A percentile compares a stretch with the other conserved stretches of the same genome.
Evolutionary conservation across 495 filamentous ascomycete genomes (phyloP).

Genomic region (Hypoxylon fragiforme): DNA sequence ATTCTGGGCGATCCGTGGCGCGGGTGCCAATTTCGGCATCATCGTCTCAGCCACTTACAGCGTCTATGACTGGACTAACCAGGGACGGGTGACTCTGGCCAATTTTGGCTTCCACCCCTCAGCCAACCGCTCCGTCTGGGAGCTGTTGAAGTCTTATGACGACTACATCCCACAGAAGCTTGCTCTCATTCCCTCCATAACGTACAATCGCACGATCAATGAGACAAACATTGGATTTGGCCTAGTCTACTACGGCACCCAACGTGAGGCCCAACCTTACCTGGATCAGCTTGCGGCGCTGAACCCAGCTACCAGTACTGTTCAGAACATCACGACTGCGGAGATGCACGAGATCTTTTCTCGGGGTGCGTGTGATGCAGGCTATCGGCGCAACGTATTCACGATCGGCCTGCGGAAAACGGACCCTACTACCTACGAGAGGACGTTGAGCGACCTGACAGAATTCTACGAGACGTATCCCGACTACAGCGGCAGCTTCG

Average conservation of each 20-base stretch:
- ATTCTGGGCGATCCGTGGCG: conserved; percentile 46
- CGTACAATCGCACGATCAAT: not conserved
- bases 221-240: not conserved
- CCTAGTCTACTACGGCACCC: not conserved
- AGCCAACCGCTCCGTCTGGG: conserved; percentile 1
- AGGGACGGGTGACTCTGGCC: conserved; percentile 19
- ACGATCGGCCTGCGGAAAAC: conserved; percentile 6
- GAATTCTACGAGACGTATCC: conserved; percentile 21
- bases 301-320: not conserved
- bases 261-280: not conserved
- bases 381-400: conserved; percentile 10
- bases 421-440: not conserved
- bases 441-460: conserved; percentile 16
- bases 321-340: not conserved
- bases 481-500: not conserved
- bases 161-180: not conserved
- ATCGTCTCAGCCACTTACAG: conserved; percentile 35
- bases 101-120: not conserved
- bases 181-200: not conserved
- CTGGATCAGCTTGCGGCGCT: not conserved
- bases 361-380: not conserved
- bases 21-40: conserved; percentile 53
- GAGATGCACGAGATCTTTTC: not conserved
- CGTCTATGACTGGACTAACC: conserved; percentile 9
- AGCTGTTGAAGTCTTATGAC: not conserved